Base-by-base conservation (phyloP, 305 asterid species). In the Andrographis paniculata region DNA sequence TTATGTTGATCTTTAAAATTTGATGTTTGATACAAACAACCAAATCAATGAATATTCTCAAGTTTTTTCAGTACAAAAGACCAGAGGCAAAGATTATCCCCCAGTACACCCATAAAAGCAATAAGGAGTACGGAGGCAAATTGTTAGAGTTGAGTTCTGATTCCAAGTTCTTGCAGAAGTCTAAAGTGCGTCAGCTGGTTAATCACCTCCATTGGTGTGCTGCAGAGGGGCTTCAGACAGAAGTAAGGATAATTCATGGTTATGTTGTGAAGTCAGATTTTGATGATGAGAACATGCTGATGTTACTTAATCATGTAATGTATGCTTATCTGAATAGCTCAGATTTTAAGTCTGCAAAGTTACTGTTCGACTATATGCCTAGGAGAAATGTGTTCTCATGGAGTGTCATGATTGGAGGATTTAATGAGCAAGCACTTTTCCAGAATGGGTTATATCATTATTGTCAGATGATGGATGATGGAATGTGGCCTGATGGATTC, bases 271-370 rank as follows among this genome's bases (percentile, higher is more conserved):
- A 61, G 66, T 66, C 66, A 20, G 48, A 33, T 46, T 45, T 58
- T 20, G 23, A 20, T 1, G 72, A 55, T 28, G 69, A 61, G 56
- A 60, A 52, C 62, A 56, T 60, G 56, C 52, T 77, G 71, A 52
- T 65, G 28, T 41, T 68, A 55, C 76, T 67, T 51, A 77, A 73
- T 60, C 80, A 70, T 59, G 67, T 73, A 51, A 64, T 60, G 56
- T 60, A 71, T 56, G 77, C 77, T 22, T 77, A 77, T 71, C 45
- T 64, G 40, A 77, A 74, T 63, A 71, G 75, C 67, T 74, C 68
- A 20, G 65, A 63, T 39, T 74, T 68, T 58, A 46, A 60, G 22
- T 69, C 55, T 13, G 64, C 72, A 23, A 51, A 64, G 69, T n/a
- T 42, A 43, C 45, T 77, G 31, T 74, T 71, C 46, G 62, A 60